Conservation (phyloP, 2,329 filamentous ascomycete genomes). For the Ophiostoma himal-ulmi region DNA sequence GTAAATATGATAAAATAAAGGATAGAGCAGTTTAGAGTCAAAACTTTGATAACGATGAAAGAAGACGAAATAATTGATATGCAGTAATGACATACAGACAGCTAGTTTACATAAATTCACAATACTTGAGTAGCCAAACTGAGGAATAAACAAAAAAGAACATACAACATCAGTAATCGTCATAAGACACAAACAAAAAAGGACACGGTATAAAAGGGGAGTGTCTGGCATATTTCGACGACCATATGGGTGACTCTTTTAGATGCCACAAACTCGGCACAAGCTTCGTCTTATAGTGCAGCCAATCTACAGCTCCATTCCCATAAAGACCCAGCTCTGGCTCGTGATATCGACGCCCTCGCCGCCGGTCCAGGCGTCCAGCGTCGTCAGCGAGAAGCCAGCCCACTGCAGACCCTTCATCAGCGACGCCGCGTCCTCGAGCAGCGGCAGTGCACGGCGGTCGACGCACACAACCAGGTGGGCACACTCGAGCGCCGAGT, state of each 20-base stretch:
- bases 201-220: background rate
- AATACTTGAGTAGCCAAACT: too few species aligned
- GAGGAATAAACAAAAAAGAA: slow-evolving; percentile 17
- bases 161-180: background rate
- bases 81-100: too few species aligned
- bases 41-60: background rate
- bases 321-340: slow-evolving; percentile 76
- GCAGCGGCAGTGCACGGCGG: slow-evolving; percentile 48
- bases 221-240: background rate
- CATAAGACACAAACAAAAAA: background rate
- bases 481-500: slow-evolving; percentile 67
- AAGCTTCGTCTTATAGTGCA: background rate
- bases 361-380: slow-evolving; percentile 66
- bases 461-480: slow-evolving; percentile 78
- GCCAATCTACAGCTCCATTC: slow-evolving; percentile 66
- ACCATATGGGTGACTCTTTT: background rate
- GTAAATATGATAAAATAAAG: background rate
- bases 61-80: too few species aligned
- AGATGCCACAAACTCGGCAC: background rate
- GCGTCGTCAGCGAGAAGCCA: slow-evolving; percentile 75
- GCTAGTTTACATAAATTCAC: too few species aligned
- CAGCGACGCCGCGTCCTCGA: slow-evolving; percentile 56
- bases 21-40: slow-evolving; percentile 13
- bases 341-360: slow-evolving; percentile 49
- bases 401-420: slow-evolving; percentile 88